Evolutionary conservation across 805 yeast species (phyloP).

Genomic region (Cyberlindnera maritima): DNA sequence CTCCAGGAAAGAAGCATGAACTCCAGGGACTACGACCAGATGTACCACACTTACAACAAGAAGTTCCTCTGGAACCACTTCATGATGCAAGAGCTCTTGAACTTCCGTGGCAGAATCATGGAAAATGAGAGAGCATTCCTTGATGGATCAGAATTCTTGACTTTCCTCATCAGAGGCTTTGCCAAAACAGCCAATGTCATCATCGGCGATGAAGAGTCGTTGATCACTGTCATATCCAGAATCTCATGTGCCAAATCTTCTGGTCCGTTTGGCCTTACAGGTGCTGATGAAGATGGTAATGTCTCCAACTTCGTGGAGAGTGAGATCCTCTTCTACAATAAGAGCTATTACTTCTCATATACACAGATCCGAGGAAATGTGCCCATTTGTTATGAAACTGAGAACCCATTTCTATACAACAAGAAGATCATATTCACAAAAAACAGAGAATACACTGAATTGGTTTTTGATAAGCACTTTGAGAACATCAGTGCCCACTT

Average conservation of each 20-base stretch:
- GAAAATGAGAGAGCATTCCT: slow-evolving; percentile 52
- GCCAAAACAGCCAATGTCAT: slow-evolving; percentile 60
- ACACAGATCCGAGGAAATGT: slow-evolving; percentile 88
- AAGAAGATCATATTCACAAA: slow-evolving; percentile 81
- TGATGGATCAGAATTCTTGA: slow-evolving; percentile 69
- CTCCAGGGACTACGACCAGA: slow-evolving; percentile 32
- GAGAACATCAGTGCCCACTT: slow-evolving; percentile 65
- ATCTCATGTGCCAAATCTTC: slow-evolving; percentile 90
- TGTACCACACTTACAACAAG: slow-evolving; percentile 54
- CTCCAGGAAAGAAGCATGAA: slow-evolving; percentile 68
- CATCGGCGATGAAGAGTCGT: slow-evolving; percentile 24
- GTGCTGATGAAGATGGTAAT: slow-evolving; percentile 88
- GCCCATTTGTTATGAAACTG: slow-evolving; percentile 95
- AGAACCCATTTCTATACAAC: slow-evolving; percentile 55
- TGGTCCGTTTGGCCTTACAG: slow-evolving; percentile 80
- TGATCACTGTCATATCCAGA: slow-evolving; percentile 79
- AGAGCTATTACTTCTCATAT: slow-evolving; percentile 59
- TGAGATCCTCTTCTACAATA: slow-evolving; percentile 66
- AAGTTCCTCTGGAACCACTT: slow-evolving; percentile 90
- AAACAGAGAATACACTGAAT: slow-evolving; percentile 79
- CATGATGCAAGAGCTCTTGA: slow-evolving; percentile 74
- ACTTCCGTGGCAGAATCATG: slow-evolving; percentile 67
- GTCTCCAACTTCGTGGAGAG: slow-evolving; percentile 92
- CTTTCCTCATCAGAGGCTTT: slow-evolving; percentile 88
- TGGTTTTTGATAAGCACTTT: slow-evolving; percentile 82